Base-by-base conservation (phyloP, 1,139 yeast genomes). In the Spencermartinsiella ligniputridi region DNA sequence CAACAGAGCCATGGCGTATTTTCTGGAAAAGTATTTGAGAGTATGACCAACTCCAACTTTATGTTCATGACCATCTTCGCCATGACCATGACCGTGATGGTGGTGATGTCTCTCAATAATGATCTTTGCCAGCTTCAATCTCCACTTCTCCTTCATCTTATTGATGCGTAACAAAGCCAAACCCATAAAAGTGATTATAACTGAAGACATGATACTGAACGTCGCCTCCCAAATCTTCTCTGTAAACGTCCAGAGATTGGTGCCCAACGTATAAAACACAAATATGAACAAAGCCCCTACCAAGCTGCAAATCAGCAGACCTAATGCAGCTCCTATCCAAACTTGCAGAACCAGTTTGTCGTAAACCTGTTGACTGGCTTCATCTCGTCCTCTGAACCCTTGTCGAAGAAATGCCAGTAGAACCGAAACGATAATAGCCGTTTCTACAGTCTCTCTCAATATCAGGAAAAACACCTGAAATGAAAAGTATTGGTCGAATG, bases 201-300 rank as follows among this genome's bases (percentile, higher is more conserved):
- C 57, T 21, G 94, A 78, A 4, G 96, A 89, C 50, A 88, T 68
- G 49, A 89, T 71, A 55, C 94, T 86, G 63, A 89, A 89, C 8
- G 82, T 68, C 39, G 96, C 96, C 68, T 89, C 97, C 97, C 97
- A 89, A 39, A 88, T 64, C 57, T 94, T 77, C 63, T 89, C 97
- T 1, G 96, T 79, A 45, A 75, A 70, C 19, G 90, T 79, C 83
- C 95, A 87, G 49, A 85, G 76, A 67, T 89, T 92, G 48, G 78
- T 79, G 32, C 94, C 90, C 44, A 86, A 69, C 42, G 83, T 67
- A 62, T 87, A 87, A 69, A 89, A 89, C 33, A 84, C 78, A 48
- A 78, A 74, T 41, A 89, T 79, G 64, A 89, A 85, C 20, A 81
- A 74, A 32, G 81, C 78, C 40, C 97, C 97, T 38, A 89, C 76